A percentile compares a stretch with the other conserved stretches of the same genome.
phyloP scores from a whole-genome alignment of 1,139 yeast genomes.

The Nakaseomyces delphensis region DNA sequence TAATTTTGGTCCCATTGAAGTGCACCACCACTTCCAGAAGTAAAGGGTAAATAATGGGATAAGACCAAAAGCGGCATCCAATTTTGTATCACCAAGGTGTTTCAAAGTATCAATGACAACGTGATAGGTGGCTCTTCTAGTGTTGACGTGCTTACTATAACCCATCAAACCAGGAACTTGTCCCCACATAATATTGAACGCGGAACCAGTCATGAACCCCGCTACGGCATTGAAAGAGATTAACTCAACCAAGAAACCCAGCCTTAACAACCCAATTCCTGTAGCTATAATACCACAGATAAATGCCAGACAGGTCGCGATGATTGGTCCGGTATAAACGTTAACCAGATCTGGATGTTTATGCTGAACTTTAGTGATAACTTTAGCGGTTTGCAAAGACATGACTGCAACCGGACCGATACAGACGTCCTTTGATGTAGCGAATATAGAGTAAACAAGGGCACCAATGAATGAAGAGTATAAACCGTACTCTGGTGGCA shows the following conservation, averaged over 20 bases:
- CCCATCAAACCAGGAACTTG: slow-evolving; percentile 89
- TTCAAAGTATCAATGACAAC: slow-evolving; percentile 69
- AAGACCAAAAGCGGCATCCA: slow-evolving; percentile 87
- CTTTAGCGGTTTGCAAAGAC: slow-evolving; percentile 80
- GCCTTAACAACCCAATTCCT: slow-evolving; percentile 71
- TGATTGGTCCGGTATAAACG: slow-evolving; percentile 43
- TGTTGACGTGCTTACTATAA: slow-evolving; percentile 52
- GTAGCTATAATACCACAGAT: slow-evolving; percentile 79
- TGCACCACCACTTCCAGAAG: slow-evolving; percentile 51
- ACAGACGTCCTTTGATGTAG: slow-evolving; percentile 90
- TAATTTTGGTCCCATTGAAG: slow-evolving; percentile 47
- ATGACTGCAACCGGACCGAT: slow-evolving; percentile 97
- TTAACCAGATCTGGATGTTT: slow-evolving; percentile 31
- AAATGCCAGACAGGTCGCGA: slow-evolving; percentile 73
- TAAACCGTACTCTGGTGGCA: slow-evolving; percentile 76
- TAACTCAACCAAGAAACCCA: slow-evolving; percentile 82
- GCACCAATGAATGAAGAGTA: slow-evolving; percentile 93
- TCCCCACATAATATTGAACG: slow-evolving; percentile 69
- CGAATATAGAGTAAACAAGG: slow-evolving; percentile 78
- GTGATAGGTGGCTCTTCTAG: slow-evolving; percentile 59
- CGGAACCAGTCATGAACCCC: slow-evolving; percentile 95
- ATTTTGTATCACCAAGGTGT: slow-evolving; percentile 54
- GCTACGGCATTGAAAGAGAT: slow-evolving; percentile 88
- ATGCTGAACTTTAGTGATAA: slow-evolving; percentile 54
- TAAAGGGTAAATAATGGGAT: slow-evolving; percentile 62